Evolutionary conservation across 1,284 basidiomycete genomes (phyloP).

Genomic region (Irpex sp.): DNA sequence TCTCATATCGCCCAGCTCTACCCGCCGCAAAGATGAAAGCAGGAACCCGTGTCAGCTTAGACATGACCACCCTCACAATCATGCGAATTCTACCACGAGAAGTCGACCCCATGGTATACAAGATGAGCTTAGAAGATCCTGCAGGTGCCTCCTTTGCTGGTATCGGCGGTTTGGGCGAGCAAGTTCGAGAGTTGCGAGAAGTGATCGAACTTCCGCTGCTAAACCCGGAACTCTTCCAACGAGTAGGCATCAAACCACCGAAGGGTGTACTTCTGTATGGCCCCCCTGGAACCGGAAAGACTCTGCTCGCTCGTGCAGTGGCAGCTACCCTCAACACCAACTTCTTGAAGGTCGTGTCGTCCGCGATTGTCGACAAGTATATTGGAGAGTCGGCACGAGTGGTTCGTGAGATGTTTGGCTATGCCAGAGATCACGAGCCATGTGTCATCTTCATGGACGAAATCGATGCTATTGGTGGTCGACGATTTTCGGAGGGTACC

Average conservation of each 20-base stretch:
- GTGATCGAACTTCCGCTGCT: conserved; percentile 96
- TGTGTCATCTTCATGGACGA: conserved; percentile 99
- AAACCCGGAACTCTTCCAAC: conserved; percentile 92
- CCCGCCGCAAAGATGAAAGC: conserved; percentile 93
- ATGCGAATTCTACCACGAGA: conserved; percentile 98
- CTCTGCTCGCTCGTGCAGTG: conserved; percentile 91
- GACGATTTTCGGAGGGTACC: conserved; percentile 97
- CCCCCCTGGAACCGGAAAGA: conserved; percentile 95
- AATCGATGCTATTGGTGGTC: conserved; percentile 95
- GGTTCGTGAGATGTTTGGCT: conserved; percentile 98
- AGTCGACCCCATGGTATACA: conserved; percentile 98
- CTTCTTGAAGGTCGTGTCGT: conserved; percentile 98
- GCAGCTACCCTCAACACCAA: conserved; percentile 96
- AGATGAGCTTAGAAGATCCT: conserved; percentile 99
- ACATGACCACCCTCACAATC: conserved; percentile 99
- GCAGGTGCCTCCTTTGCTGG: conserved; percentile 95
- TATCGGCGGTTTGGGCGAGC: conserved; percentile 94
- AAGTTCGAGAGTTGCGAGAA: conserved; percentile 95
- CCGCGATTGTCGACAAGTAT: conserved; percentile 99
- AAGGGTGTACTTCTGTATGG: conserved; percentile 94
- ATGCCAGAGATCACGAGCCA: conserved; percentile 95
- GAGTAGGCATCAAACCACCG: conserved; percentile 95
- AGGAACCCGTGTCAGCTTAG: conserved; percentile 93
- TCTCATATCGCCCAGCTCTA: conserved; percentile 94
- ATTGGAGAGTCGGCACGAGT: conserved; percentile 97